These are phyloP conservation scores for Sugiyamaella castrensis DNA, from an alignment of 1,139 yeast genomes.

Conservation along the genomic window DNA sequence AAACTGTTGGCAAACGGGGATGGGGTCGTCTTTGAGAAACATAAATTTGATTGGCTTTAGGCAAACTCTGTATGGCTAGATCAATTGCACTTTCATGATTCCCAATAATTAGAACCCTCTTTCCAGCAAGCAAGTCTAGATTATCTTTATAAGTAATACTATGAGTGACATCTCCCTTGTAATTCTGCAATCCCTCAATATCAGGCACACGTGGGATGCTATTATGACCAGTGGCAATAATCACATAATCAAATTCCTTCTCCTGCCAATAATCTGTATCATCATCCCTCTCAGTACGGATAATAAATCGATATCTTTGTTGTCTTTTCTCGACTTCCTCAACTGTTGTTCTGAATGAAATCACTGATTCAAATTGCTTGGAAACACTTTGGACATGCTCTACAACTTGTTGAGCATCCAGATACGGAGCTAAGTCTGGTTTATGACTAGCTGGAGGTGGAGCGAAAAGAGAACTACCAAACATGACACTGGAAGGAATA, in stretches of 20 bases:
- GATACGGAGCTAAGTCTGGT: neutral
- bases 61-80: constrained; percentile 39
- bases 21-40: constrained; percentile 6
- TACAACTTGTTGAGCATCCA: neutral
- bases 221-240: constrained; percentile 7
- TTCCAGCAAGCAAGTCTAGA: constrained; percentile 14
- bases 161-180: constrained; percentile 2
- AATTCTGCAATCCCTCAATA: constrained; percentile 1
- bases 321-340: constrained; percentile 4
- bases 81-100: constrained; percentile 63
- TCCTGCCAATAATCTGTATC: constrained; percentile 2
- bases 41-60: neutral
- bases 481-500: constrained; percentile 11
- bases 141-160: neutral
- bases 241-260: constrained; percentile 1
- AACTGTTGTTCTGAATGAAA: constrained; percentile 8
- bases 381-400: constrained; percentile 1
- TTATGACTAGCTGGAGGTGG: neutral
- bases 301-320: neutral
- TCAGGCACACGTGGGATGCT: constrained; percentile 6
- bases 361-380: neutral
- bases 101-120: constrained; percentile 55
- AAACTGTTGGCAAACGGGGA: constrained; percentile 3
- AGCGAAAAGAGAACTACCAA: constrained; percentile 3
- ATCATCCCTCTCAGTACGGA: neutral